Percentiles rank a stretch among this genome's conserved stretches.
Evolutionary conservation across 495 filamentous ascomycete genomes (phyloP).

Genomic region (Penicillium cosmopolitanum): DNA sequence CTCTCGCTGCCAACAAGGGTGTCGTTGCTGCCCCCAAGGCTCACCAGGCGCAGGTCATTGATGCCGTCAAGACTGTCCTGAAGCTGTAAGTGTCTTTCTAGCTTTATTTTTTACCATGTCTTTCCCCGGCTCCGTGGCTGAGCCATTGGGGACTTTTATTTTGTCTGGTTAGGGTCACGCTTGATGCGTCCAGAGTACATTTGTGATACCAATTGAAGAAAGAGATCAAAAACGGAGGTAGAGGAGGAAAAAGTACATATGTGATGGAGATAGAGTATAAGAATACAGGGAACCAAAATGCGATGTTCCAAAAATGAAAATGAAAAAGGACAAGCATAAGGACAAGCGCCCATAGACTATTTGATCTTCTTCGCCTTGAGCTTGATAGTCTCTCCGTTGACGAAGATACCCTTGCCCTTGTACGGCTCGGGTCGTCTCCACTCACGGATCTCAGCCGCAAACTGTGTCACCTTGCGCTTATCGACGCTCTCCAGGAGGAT

Average conservation of each 20-base stretch:
- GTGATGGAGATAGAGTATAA: conserved; percentile 41
- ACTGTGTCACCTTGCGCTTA: conserved; percentile 82
- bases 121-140: not conserved
- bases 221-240: conserved; percentile 8
- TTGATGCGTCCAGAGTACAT: conserved; percentile 40
- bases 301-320: conserved; percentile 30
- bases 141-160: not conserved
- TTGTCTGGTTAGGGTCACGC: conserved; percentile 28
- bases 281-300: conserved; percentile 40
- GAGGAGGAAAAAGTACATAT: conserved; percentile 41
- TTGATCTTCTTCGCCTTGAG: conserved; percentile 99
- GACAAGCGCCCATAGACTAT: conserved; percentile 45
- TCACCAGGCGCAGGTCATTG: conserved; percentile 75
- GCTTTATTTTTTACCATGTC: not conserved
- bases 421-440: conserved; percentile 97
- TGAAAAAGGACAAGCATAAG: conserved; percentile 15
- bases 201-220: conserved; percentile 32
- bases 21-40: conserved; percentile 83
- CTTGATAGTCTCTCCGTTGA: conserved; percentile 96
- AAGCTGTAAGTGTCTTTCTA: conserved; percentile 45
- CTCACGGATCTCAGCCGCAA: conserved; percentile 82
- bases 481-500: conserved; percentile 87
- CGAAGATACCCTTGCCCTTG: conserved; percentile 99
- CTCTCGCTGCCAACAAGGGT: conserved; percentile 85
- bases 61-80: conserved; percentile 81